Evolutionary conservation across 1,284 basidiomycete species (phyloP), one percentile per base, ranked within the genome.

Genomic region (Irpex rosettiformis): DNA sequence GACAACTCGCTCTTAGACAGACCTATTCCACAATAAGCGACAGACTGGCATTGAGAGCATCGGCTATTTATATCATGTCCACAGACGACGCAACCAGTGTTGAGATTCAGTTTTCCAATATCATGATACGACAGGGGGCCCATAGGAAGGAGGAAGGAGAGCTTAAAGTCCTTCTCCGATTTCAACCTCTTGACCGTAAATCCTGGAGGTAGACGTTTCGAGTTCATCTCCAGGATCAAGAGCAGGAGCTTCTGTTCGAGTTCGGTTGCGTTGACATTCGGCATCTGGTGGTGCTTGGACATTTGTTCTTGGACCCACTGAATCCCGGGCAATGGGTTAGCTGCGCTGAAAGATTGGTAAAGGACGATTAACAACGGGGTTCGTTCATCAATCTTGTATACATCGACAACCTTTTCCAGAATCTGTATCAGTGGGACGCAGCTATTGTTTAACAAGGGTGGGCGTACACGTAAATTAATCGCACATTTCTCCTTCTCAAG

Each of bases 141-240:
- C 2, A 78, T 58, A 7, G 77, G 77, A 13, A 79, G 67, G 8
- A 78, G 43, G 61, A 79, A 75, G 4, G 76, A 73, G 0, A 68
- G 54, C n/a, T 56, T 64, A 54, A 71, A 74, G 5, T 64, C 54
- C 21, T 64, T 55, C 60, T 76, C 74, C 25, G 54, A 55, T 18
- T 33, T 37, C 25, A 58, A 47, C 45, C 64, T 62, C 22, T 56
- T 55, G 7, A 45, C 43, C 10, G 64, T 58, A 58, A 70, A 73
- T 21, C 61, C 58, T 1, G 70, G 22, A 1, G 72, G 64, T 3
- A 78, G 58, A 21, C 70, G 65, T 53, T 71, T 70, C 4, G 66
- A 52, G 60, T 79, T 79, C 28, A 71, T 62, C 42, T 68, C 65
- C 21, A 79, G 67, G 40, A 77, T 56, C 4, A 66, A 69, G 18